Conservation (phyloP, 768 basidiomycete genomes). For the Boletus eberwhitei region DNA sequence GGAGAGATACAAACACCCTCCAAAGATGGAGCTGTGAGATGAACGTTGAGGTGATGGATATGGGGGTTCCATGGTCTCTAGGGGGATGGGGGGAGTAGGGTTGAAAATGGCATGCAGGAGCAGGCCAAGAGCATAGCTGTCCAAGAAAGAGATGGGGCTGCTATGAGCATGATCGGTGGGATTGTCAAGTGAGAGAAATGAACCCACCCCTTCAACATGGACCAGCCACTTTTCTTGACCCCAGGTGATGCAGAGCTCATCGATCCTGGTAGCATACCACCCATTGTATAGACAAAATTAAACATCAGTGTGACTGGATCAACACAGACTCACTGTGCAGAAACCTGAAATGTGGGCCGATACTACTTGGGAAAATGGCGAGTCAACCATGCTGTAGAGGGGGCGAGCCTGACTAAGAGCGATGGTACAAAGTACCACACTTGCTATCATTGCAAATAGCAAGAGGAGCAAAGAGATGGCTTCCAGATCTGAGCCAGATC, state of each 20-base stretch:
- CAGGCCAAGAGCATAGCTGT: constrained; percentile 89
- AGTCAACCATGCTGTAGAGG: too few relatives aligned
- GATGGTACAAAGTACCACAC: too few relatives aligned
- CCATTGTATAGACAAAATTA: constrained; percentile 53
- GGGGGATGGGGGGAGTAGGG: constrained; percentile 68
- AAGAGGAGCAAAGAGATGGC: too few relatives aligned
- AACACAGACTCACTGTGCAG: constrained; percentile 52
- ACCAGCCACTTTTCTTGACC: constrained; percentile 86
- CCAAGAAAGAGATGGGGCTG: constrained; percentile 58
- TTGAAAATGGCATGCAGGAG: constrained; percentile 88
- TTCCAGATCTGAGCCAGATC: too few relatives aligned
- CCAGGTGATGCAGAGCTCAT: constrained; percentile 73
- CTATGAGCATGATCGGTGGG: constrained; percentile 26
- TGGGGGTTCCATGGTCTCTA: constrained; percentile 64
- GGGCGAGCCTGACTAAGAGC: too few relatives aligned
- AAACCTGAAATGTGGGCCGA: too few relatives aligned
- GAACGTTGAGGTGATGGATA: constrained; percentile 75
- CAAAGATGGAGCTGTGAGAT: constrained; percentile 73
- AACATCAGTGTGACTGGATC: constrained; percentile 7
- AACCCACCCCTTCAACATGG: constrained; percentile 72
- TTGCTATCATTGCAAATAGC: too few relatives aligned
- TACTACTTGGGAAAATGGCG: too few relatives aligned
- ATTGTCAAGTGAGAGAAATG: not conserved
- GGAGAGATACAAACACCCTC: too few relatives aligned
- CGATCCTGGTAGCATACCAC: constrained; percentile 58